Evolutionary conservation across 176 grass and related monocot species (phyloP), one percentile per base, ranked within the genome.

Genomic region (Rhynchospora breviuscula): DNA sequence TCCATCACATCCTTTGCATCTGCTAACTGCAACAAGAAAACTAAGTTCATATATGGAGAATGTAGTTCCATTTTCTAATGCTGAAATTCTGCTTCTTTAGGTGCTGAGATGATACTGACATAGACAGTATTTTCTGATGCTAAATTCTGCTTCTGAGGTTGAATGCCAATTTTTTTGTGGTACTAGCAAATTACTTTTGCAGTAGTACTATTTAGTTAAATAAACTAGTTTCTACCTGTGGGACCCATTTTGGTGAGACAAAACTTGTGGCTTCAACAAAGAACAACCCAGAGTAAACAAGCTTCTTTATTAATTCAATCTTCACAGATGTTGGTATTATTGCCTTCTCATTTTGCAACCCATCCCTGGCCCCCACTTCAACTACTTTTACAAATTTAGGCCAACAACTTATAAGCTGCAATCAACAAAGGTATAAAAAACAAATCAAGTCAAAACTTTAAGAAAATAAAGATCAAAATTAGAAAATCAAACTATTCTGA

Each of bases 161-260:
- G 25, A 17, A 33, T 77, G 22, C 73, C n/a, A 31, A 31, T 78
- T 78, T 29, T 56, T 13, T 56, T 5, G 7, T 57, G 6, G 3
- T 18, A 40, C 35, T 40, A 31, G 2, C 52, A 52, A 82, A 51
- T 82, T 54, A 12, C 46, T 52, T 51, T 53, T 67, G 19, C 25
- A 67, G 26, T 49, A 31, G 2, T 18, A 29, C 25, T 53, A 47
- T 18, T 82, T 54, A 82, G 21, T 53, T 54, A 25, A 7, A 73
- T 23, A 71, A 3, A 53, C 21, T 10, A 75, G 3, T 14, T 51
- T 65, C n/a, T 85, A 98, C 96, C 96, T 98, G 96, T 2, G 93
- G 96, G 44, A 98, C 86, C 96, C 96, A 95, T 93, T 93, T 98
- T 69, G 93, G 93, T 45, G 96, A 98, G 67, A 98, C 96, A 87